Percentiles rank a stretch among this genome's conserved stretches.
Evolutionary conservation across 1,139 yeast species (phyloP).

Genomic region (Saccharomyces hybrid): DNA sequence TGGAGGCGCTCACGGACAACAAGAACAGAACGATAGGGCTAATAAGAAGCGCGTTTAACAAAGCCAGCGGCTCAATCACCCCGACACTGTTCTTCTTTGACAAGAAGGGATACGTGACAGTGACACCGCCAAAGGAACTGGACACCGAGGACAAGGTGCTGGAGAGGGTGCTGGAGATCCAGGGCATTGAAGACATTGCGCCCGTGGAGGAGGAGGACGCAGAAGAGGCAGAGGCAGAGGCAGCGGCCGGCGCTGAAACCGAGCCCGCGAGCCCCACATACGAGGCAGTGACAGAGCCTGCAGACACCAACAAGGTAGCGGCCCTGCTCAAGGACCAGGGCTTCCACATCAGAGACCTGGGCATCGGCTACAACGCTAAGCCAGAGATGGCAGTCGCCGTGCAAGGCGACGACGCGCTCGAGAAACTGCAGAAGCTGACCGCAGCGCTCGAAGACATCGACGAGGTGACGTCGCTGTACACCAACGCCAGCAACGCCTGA

Average conservation of each 20-base stretch:
- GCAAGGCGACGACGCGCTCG: constrained; percentile 45
- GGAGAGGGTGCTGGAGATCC: constrained; percentile 62
- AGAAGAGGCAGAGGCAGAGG: constrained; percentile 32
- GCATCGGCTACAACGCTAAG: constrained; percentile 60
- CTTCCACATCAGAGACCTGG: constrained; percentile 60
- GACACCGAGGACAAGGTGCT: constrained; percentile 53
- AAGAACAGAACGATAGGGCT: constrained; percentile 72
- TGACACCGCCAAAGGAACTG: constrained; percentile 34
- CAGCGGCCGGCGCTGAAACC: constrained; percentile 13
- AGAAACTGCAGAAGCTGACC: constrained; percentile 48
- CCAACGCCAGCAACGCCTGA: constrained; percentile 64
- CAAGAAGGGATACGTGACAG: constrained; percentile 61
- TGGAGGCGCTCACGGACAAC: constrained; percentile 84
- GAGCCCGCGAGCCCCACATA: constrained; percentile 12
- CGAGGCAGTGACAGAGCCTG: constrained; percentile 50
- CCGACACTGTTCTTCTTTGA: constrained; percentile 76
- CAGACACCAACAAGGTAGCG: constrained; percentile 56
- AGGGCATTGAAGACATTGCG: constrained; percentile 80
- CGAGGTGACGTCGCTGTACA: constrained; percentile 44
- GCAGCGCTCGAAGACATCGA: constrained; percentile 46
- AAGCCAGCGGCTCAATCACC: constrained; percentile 61
- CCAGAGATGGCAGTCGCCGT: constrained; percentile 52
- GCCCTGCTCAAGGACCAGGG: constrained; percentile 46
- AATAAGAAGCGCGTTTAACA: constrained; percentile 69
- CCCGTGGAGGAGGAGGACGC: constrained; percentile 39